Percentiles rank a stretch among this genome's conserved stretches.
Evolutionary conservation across 768 basidiomycete genomes (phyloP).

Genomic region (Podaxis rugospora): DNA sequence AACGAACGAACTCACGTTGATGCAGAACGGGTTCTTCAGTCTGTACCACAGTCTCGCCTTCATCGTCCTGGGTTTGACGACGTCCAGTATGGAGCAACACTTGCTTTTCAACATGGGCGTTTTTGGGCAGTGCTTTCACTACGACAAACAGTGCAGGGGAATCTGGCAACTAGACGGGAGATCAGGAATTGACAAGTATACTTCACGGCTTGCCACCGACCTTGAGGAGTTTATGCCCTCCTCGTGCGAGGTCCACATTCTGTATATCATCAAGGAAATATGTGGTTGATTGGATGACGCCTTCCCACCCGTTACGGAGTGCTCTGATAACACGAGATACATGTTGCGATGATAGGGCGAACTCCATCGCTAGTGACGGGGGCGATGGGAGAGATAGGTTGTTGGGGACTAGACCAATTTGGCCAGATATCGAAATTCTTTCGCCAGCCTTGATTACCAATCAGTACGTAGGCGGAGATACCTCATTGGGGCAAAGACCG

Average conservation of each 20-base stretch:
- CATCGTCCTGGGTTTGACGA: constrained; percentile 40
- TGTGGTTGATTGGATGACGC: constrained; percentile 58
- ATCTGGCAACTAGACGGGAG: constrained; percentile 5
- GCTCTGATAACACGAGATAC: constrained; percentile 62
- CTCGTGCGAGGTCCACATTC: constrained; percentile 36
- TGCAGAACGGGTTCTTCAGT: background rate
- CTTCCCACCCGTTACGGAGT: constrained; percentile 56
- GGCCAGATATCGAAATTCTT: constrained; percentile 87
- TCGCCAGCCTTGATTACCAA: constrained; percentile 53
- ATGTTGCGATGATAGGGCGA: constrained; percentile 79
- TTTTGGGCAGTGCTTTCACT: constrained; percentile 65
- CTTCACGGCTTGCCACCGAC: constrained; percentile 14
- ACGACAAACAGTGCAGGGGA: constrained; percentile 52
- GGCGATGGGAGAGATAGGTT: constrained; percentile 64
- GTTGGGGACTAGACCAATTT: constrained; percentile 86
- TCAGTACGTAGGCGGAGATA: background rate
- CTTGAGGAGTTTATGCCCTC: constrained; percentile 27
- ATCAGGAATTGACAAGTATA: background rate
- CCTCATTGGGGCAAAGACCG: constrained; percentile 8
- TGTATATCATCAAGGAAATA: constrained; percentile 60
- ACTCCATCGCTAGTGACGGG: constrained; percentile 54
- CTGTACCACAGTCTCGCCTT: constrained; percentile 34
- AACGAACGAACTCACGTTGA: background rate
- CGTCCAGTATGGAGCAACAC: constrained; percentile 67
- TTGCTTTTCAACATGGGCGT: constrained; percentile 74